These are phyloP conservation scores for Daldinia eschscholtzii DNA, from an alignment of 2,329 filamentous ascomycete genomes.

Conservation along the genomic window DNA sequence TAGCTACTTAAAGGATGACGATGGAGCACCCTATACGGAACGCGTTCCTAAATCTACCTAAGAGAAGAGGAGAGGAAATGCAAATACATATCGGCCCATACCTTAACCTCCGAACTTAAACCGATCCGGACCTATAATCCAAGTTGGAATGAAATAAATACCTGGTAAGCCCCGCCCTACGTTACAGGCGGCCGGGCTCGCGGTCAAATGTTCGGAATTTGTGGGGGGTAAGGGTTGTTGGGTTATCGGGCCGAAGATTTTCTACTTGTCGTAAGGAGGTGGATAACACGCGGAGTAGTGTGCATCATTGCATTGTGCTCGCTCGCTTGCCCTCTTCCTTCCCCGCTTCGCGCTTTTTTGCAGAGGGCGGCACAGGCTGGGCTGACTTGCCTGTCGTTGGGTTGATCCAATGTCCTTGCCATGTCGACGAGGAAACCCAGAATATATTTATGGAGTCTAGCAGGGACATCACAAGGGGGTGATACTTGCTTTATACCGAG, in stretches of 20 bases:
- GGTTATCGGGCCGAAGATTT: neutral
- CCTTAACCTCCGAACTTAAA: too few relatives aligned
- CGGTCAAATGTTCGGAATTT: neutral
- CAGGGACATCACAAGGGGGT: too few relatives aligned
- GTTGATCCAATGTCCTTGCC: neutral
- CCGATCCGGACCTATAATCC: neutral
- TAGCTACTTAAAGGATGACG: neutral
- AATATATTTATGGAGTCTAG: too few relatives aligned
- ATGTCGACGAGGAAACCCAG: neutral
- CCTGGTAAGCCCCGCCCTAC: neutral
- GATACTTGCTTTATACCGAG: neutral
- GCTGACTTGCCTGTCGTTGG: neutral
- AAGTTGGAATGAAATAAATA: neutral
- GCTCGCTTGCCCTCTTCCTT: too few relatives aligned
- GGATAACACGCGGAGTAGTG: slow-evolving; percentile 4
- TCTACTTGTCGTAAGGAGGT: neutral
- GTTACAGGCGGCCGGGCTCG: neutral
- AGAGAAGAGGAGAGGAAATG: neutral
- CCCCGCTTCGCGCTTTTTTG: too few relatives aligned
- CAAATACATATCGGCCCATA: neutral
- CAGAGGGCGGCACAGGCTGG: too few relatives aligned
- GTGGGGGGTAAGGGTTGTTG: neutral
- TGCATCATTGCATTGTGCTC: neutral
- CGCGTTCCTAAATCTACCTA: neutral
- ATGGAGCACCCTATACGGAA: neutral